Evolutionary conservation across 768 basidiomycete genomes (phyloP), one percentile per base, ranked within the genome.

Genomic region (Amanita pseudoporphyria): DNA sequence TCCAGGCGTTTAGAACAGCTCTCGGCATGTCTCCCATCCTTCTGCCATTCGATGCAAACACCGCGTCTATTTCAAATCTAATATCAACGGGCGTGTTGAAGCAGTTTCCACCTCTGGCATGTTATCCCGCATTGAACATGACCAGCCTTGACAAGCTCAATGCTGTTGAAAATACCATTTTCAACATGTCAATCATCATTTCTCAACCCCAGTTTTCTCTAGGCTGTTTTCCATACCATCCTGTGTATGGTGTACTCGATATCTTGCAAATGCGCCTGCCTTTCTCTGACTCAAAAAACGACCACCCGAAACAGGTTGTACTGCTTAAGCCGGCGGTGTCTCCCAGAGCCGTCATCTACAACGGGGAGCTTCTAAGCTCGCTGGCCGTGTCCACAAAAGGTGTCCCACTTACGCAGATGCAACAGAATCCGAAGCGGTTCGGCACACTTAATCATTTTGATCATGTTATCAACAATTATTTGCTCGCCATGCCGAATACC

Each of bases 231-330:
- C 64, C 72, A 7, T 68, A 70, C 55, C 72, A 77, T 24, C 82
- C 80, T 2, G 63, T 80, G n/a, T 84, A 85, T 56, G 81, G 82
- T 14, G 66, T 79, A 21, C 64, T 85, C 45, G 71, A 84, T 54
- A 58, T 82, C 13, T 60, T 82, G 31, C 71, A 65, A n/a, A 62
- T 81, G 21, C 74, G 81, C 13, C 65, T 81, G 22, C 81, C 82
- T 13, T 83, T 79, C 60, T 45, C 64, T 9, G 74, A 81, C 58
- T 63, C 66, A 5, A 60, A 68, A 30, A 57, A 62, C 13, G 70
- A 69, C 13, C 62, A 69, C 36, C 63, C 73, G 4, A 69, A 65
- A 52, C 79, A 83, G 59, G 79, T 74, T 6, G 73, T 71, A 22
- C 58, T 72, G 6, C 67, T 84, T 28, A 64, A 64, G 13, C 57